phyloP scores from a whole-genome alignment of 257 asterid species.

The Jacaranda copaia region DNA sequence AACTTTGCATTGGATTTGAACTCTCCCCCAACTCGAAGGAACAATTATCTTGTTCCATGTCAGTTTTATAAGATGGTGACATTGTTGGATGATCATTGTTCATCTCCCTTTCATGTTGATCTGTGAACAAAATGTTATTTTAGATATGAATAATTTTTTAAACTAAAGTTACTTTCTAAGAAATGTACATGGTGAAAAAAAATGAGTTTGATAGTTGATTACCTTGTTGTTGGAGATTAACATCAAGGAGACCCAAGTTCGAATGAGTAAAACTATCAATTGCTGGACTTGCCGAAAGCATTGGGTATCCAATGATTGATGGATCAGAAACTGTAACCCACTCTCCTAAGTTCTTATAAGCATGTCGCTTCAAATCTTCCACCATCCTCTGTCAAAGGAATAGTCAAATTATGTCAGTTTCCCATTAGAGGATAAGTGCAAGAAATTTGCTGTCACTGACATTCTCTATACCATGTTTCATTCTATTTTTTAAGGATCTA shows the following conservation, averaged over 20 bases:
- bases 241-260: conserved; percentile 42
- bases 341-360: conserved; percentile 51
- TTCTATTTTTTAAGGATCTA: too few relatives aligned
- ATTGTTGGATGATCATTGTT: conserved; percentile 41
- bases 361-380: conserved; percentile 58
- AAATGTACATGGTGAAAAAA: not conserved
- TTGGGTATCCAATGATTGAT: conserved; percentile 41
- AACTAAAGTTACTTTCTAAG: not conserved
- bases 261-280: conserved; percentile 43
- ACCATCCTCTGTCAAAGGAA: conserved; percentile 56
- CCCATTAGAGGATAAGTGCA: too few relatives aligned
- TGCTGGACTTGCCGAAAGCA: conserved; percentile 48
- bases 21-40: conserved; percentile 52
- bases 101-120: conserved; percentile 47
- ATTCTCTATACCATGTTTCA: too few relatives aligned
- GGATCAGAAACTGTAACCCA: conserved; percentile 55
- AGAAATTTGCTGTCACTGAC: too few relatives aligned
- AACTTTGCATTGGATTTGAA: conserved; percentile 48
- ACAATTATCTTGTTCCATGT: conserved; percentile 44
- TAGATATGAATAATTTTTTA: not conserved
- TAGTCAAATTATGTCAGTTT: conserved; percentile 6
- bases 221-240: conserved; percentile 63
- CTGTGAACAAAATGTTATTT: conserved; percentile 38
- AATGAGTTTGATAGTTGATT: conserved; percentile 8
- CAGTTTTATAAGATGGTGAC: conserved; percentile 41